A percentile compares a stretch with the other conserved stretches of the same genome.
These are phyloP conservation scores for Lasiodiplodia gonubiensis DNA, from an alignment of 2,329 filamentous ascomycete genomes.

Conservation along the genomic window DNA sequence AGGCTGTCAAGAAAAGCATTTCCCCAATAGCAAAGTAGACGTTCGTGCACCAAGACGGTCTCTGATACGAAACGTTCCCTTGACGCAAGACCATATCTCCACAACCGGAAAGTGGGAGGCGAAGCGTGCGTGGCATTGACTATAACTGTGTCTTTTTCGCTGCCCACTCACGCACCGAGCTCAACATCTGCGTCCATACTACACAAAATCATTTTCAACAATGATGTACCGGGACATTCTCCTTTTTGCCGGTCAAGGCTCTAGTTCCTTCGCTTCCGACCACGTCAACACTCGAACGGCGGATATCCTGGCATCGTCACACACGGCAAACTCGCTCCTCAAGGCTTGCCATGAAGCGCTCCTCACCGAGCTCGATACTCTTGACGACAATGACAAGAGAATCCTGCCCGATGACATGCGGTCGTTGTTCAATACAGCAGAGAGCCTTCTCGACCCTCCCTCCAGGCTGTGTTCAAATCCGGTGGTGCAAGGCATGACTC, in stretches of 20 bases:
- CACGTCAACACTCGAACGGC: not conserved
- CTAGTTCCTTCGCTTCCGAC: not conserved
- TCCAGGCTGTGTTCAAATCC: not conserved
- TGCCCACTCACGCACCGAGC: no score
- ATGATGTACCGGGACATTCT: constrained; percentile 1
- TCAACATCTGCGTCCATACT: not conserved
- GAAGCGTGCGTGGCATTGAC: no score
- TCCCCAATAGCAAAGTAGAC: no score
- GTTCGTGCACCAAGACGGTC: no score
- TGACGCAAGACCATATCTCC: no score
- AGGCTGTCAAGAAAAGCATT: no score
- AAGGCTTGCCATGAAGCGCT: not conserved
- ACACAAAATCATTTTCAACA: not conserved
- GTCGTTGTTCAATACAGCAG: not conserved
- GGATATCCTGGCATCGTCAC: not conserved
- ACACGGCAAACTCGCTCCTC: not conserved
- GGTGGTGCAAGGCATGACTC: not conserved
- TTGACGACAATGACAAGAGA: not conserved
- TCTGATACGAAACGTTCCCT: no score
- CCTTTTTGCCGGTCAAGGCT: constrained; percentile 11
- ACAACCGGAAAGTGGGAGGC: no score
- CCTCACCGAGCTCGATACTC: not conserved
- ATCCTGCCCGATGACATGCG: not conserved
- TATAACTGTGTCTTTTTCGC: not conserved
- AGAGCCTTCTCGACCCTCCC: not conserved